Evolutionary conservation across 441 rosid species (phyloP).

Genomic region (Populus hybrid): DNA sequence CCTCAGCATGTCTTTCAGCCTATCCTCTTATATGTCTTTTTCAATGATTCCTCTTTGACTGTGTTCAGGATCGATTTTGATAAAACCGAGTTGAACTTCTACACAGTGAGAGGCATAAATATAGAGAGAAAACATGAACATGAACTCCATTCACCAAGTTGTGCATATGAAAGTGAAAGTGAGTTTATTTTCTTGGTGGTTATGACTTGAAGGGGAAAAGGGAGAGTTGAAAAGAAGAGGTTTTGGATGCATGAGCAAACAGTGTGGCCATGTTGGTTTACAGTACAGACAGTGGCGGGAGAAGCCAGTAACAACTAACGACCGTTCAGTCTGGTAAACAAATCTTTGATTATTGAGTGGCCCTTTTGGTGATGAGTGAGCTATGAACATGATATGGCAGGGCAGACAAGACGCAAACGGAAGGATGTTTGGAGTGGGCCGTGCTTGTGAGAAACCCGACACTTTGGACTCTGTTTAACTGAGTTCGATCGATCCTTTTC

Average conservation of each 20-base stretch:
- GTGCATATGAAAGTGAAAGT: not conserved
- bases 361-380: not conserved
- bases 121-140: not conserved
- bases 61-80: slow-evolving; percentile 9
- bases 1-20: slow-evolving; percentile 67
- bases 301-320: slow-evolving; percentile 9
- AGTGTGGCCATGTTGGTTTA: slow-evolving; percentile 36
- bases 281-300: slow-evolving; percentile 22
- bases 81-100: slow-evolving; percentile 21
- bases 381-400: too few relatives aligned
- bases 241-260: slow-evolving; percentile 12
- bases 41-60: slow-evolving; percentile 61
- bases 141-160: not conserved
- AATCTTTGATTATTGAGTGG: slow-evolving; percentile 15
- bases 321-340: slow-evolving; percentile 39
- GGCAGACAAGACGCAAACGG: not conserved
- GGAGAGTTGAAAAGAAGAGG: slow-evolving; percentile 3
- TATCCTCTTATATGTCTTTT: slow-evolving; percentile 88
- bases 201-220: slow-evolving; percentile 12
- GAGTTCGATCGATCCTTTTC: not conserved
- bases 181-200: slow-evolving; percentile 23
- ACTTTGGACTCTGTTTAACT: not conserved
- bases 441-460: not conserved
- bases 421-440: not conserved
- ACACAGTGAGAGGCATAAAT: slow-evolving; percentile 20